Evolutionary conservation across 257 asterid species (phyloP).

Genomic region (Salvia hispanica): DNA sequence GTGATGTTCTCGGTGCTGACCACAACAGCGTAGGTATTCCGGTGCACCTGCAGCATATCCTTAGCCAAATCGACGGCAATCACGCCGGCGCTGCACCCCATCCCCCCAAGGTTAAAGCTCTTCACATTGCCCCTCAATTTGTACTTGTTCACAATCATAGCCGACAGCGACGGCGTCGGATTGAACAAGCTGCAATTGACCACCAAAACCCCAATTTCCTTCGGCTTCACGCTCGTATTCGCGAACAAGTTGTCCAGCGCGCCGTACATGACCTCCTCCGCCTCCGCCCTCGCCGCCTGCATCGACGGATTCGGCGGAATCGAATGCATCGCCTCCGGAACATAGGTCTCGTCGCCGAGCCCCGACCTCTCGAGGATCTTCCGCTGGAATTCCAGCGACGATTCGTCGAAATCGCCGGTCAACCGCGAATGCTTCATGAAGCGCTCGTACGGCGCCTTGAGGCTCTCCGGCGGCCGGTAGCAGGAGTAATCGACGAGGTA

Average conservation of each 20-base stretch:
- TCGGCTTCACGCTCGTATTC: slow-evolving; percentile 54
- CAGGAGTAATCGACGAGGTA: slow-evolving; percentile 73
- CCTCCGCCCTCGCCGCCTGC: slow-evolving; percentile 80
- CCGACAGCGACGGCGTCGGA: slow-evolving; percentile 71
- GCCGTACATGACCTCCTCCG: slow-evolving; percentile 77
- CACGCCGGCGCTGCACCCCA: slow-evolving; percentile 91
- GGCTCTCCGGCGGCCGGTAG: slow-evolving; percentile 53
- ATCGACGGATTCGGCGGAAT: slow-evolving; percentile 75
- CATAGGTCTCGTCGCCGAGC: slow-evolving; percentile 74
- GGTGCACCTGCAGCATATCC: slow-evolving; percentile 68
- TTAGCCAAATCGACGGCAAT: slow-evolving; percentile 73
- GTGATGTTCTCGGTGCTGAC: slow-evolving; percentile 77
- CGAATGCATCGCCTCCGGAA: slow-evolving; percentile 76
- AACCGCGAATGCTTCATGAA: slow-evolving; percentile 67
- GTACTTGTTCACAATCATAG: slow-evolving; percentile 77
- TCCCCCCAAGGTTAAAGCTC: slow-evolving; percentile 77
- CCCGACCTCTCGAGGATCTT: slow-evolving; percentile 77
- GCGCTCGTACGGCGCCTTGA: slow-evolving; percentile 53
- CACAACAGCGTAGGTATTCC: slow-evolving; percentile 73
- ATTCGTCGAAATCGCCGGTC: slow-evolving; percentile 68
- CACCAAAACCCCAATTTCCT: slow-evolving; percentile 71
- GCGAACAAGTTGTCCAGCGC: slow-evolving; percentile 65
- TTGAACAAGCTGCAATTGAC: slow-evolving; percentile 77
- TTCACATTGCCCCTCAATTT: slow-evolving; percentile 74
- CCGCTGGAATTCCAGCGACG: slow-evolving; percentile 70